Evolutionary conservation across 768 basidiomycete genomes (phyloP).

Genomic region (Mycena metata): DNA sequence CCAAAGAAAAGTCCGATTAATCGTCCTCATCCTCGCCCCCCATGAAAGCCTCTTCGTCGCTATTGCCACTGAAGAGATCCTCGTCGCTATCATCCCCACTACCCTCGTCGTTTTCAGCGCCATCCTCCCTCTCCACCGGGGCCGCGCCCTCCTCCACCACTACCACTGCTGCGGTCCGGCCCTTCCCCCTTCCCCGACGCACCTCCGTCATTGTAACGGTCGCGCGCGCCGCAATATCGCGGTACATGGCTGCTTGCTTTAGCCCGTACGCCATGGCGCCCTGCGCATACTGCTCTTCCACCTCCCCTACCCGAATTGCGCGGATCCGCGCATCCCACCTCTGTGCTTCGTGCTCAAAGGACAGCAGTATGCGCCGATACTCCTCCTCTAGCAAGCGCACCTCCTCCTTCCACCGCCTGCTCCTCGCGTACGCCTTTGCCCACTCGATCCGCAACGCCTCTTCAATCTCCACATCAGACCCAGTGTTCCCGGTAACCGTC

Average conservation of each 20-base stretch:
- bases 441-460: constrained; percentile 29
- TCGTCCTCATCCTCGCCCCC: too few relatives aligned
- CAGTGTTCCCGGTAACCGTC: not conserved
- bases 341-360: constrained; percentile 5
- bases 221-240: not conserved
- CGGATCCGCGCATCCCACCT: not conserved
- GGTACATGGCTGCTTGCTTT: constrained; percentile 10
- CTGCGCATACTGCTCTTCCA: not conserved
- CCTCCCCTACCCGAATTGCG: not conserved
- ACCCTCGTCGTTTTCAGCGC: too few relatives aligned
- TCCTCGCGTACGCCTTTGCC: not conserved
- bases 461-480: not conserved
- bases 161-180: too few relatives aligned
- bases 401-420: not conserved
- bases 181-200: too few relatives aligned
- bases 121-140: too few relatives aligned
- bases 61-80: too few relatives aligned
- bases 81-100: too few relatives aligned
- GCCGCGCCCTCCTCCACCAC: too few relatives aligned
- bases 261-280: constrained; percentile 9
- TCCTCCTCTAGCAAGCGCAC: not conserved
- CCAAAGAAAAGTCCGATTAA: too few relatives aligned
- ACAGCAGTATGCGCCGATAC: not conserved
- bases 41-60: too few relatives aligned
- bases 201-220: too few relatives aligned